Conservation (phyloP, 345 rosid species). For the Linum tenue region DNA sequence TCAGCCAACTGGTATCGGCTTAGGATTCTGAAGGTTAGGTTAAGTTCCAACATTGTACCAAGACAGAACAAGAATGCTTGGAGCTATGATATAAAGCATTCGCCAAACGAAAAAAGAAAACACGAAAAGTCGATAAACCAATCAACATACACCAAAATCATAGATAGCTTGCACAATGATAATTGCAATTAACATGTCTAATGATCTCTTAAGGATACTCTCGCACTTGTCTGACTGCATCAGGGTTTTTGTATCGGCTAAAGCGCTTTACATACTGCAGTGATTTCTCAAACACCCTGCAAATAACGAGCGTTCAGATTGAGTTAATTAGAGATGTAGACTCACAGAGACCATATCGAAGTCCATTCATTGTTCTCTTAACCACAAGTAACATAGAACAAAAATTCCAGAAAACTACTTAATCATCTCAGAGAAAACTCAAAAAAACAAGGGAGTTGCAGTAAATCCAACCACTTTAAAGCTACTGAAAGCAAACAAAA, state of each 20-base stretch:
- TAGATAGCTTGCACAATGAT: neutral
- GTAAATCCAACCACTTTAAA: neutral
- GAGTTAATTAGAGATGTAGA: neutral
- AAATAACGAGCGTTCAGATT: slow-evolving; percentile 5
- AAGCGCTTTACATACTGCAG: slow-evolving; percentile 97
- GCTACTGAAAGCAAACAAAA: neutral
- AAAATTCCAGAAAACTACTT: neutral
- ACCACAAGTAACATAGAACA: neutral
- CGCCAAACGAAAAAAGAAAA: neutral
- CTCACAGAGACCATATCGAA: neutral
- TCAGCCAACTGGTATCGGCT: slow-evolving; percentile 85
- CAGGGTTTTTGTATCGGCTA: slow-evolving; percentile 96
- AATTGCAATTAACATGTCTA: neutral
- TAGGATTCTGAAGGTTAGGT: slow-evolving; percentile 52
- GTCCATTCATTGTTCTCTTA: neutral
- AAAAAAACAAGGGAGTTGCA: neutral
- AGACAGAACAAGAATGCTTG: slow-evolving; percentile 1
- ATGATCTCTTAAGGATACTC: slow-evolving; percentile 60
- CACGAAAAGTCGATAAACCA: slow-evolving; percentile 1
- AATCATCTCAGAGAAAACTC: neutral
- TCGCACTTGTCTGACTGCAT: slow-evolving; percentile 97
- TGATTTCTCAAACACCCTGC: slow-evolving; percentile 95
- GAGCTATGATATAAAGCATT: neutral
- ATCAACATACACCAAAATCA: neutral
- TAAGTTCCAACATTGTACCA: slow-evolving; percentile 30